Evolutionary conservation across 2,329 filamentous ascomycete species (phyloP), one percentile per base, ranked within the genome.

Genomic region (Neonectria magnoliae): DNA sequence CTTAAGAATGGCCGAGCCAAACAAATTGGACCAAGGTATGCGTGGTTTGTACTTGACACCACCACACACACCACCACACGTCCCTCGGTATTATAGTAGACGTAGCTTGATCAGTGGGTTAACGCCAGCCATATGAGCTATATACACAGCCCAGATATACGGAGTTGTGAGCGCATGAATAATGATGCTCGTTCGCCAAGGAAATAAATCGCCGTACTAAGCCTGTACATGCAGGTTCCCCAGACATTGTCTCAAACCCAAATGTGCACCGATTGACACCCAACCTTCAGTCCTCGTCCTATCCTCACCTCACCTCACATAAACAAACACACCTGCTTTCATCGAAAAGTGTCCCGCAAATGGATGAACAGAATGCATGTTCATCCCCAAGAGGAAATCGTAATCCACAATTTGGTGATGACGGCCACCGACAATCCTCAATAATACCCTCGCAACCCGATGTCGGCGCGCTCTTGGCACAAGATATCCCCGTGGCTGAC

Each of bases 391-490:
- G 25, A 31, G 47, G 56, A 58, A 52, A 22, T 33, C 1, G 16
- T 8, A 44, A 18, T 13, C 14, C 27, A 25, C 4, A 33, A 31
- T 18, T 22, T 25, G 22, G n/a, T n/a, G n/a, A 51, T 25, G 13
- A 18, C 31, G 8, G 25, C 16, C 8, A 27, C 36, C 8, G 14
- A 6, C 6, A 47, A 16, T 14, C 10, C 14, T 56, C 41, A 13
- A 36, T 10, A 9, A 20, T 51, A 18, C 29, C 16, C n/a, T 57
- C 27, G 36, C 25, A 57, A 58, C 50, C 60, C 55, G 61, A 71
- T 60, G 25, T 59, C 61, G 41, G 67, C 53, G 44, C 44, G 27
- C 22, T 45, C 16, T 41, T 66, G 52, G 41, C 47, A 41, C 29
- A 4, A 20, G 14, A n/a, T 51, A 58, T 54, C 47, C 9, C 66